phyloP scores from a whole-genome alignment of 495 filamentous ascomycete genomes.

The Pseudoneurospora amorphoporcata region DNA sequence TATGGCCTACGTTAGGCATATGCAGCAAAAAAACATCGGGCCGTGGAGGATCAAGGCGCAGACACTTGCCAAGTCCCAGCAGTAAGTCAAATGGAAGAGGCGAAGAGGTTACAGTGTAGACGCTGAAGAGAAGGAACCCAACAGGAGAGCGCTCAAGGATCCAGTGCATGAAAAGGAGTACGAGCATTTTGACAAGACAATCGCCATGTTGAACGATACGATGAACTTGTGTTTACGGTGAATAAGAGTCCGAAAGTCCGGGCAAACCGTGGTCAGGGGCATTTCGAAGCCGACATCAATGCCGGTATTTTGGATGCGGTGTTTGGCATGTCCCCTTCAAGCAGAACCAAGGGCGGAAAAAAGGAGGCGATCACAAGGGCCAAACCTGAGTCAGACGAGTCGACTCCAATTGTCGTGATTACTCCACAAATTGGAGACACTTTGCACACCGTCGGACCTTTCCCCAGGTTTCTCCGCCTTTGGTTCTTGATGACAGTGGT shows the following conservation, averaged over 20 bases:
- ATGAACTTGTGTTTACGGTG: constrained; percentile 58
- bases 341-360: background rate
- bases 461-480: background rate
- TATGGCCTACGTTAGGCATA: constrained; percentile 49
- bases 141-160: background rate
- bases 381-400: background rate
- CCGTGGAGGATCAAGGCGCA: background rate
- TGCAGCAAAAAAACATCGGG: background rate
- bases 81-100: constrained; percentile 3
- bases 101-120: background rate
- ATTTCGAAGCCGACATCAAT: background rate
- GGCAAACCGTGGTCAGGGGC: background rate
- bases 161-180: constrained; percentile 20
- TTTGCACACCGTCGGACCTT: background rate
- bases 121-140: background rate
- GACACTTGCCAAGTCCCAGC: background rate
- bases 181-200: constrained; percentile 53
- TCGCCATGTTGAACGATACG: constrained; percentile 63
- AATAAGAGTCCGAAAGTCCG: constrained; percentile 20
- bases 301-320: background rate
- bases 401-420: background rate
- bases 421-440: background rate
- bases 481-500: background rate
- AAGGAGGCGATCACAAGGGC: background rate
- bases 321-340: background rate